Evolutionary conservation across 345 rosid species (phyloP), one percentile per base, ranked within the genome.

Genomic region (Pelargonium nanum): DNA sequence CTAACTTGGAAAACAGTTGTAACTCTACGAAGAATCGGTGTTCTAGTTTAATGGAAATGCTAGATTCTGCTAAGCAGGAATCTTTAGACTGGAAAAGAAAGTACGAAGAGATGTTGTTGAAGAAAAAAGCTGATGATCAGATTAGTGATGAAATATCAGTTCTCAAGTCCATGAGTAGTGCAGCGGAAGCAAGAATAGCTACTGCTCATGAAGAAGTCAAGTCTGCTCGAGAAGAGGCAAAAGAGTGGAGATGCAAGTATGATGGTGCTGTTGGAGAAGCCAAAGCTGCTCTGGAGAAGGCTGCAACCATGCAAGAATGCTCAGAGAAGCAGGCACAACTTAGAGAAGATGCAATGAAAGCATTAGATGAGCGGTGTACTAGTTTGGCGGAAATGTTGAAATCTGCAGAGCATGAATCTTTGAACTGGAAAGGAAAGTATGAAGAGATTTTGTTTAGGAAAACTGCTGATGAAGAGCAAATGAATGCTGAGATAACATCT

Each of bases 161-260:
- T 64, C 89, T 94, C 63, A 86, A 76, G 77, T 84, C 97, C 15
- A 69, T 96, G 32, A 87, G 81, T 63, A 85, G 87, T 73, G 91
- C 97, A 59, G 81, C 99, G 58, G 99, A 94, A 70, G 97, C 97
- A 59, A 88, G 97, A 72, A 70, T 94, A 60, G 92, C 89, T 79
- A 97, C 99, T 72, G 91, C 96, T 53, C 81, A 74, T 75, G 99
- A 94, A 70, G 95, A 88, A 66, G 83, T 83, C 44, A 75, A 75
- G 65, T 82, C 97, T 64, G 91, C 96, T 64, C 89, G 86, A 77
- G 97, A 86, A 70, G 97, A 88, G 75, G 90, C 97, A 8, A 81
- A 72, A 60, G 97, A 94, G 57, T 94, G 99, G 99, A 83, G 85
- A 71, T 79, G 97, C 63, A 94, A 90, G 77, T 94, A 83, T 65